phyloP scores from a whole-genome alignment of 2,329 filamentous ascomycete species.

The Aspergillus sp. region DNA sequence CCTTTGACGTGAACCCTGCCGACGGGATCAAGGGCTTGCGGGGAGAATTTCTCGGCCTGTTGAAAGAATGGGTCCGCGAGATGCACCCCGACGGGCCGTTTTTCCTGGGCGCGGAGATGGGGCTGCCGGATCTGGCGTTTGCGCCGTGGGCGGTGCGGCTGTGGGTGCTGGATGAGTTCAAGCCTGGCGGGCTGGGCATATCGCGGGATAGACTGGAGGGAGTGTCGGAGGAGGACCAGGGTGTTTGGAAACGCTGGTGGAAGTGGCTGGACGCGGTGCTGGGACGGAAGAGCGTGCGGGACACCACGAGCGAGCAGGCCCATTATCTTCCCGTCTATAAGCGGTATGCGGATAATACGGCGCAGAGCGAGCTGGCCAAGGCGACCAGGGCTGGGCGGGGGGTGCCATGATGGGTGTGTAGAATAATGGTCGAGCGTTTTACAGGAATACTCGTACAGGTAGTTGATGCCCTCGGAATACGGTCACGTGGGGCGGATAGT shows the following conservation, averaged over 20 bases:
- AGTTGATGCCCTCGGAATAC: too few relatives aligned
- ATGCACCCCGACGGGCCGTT: constrained; percentile 56
- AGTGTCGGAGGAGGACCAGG: constrained; percentile 44
- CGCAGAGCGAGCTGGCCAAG: constrained; percentile 52
- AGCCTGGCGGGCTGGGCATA: constrained; percentile 46
- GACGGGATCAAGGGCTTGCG: constrained; percentile 44
- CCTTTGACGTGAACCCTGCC: constrained; percentile 21
- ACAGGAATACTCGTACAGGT: too few relatives aligned
- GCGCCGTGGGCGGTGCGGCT: constrained; percentile 64
- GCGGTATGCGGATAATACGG: constrained; percentile 57
- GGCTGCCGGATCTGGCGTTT: constrained; percentile 59
- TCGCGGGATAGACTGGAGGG: constrained; percentile 39
- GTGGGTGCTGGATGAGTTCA: constrained; percentile 69
- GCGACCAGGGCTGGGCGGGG: constrained; percentile 54
- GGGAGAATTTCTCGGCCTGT: constrained; percentile 47
- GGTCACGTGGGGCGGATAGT: background rate
- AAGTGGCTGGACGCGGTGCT: constrained; percentile 54
- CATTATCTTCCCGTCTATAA: constrained; percentile 61
- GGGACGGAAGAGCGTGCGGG: constrained; percentile 51
- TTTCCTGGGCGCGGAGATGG: constrained; percentile 56
- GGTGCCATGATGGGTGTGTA: constrained; percentile 43
- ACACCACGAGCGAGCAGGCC: constrained; percentile 59
- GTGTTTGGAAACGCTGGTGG: constrained; percentile 56
- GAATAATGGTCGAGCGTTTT: background rate
- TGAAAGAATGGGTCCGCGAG: constrained; percentile 53